Conservation (phyloP, 345 rosid species). For the Syzygium oleosum region DNA sequence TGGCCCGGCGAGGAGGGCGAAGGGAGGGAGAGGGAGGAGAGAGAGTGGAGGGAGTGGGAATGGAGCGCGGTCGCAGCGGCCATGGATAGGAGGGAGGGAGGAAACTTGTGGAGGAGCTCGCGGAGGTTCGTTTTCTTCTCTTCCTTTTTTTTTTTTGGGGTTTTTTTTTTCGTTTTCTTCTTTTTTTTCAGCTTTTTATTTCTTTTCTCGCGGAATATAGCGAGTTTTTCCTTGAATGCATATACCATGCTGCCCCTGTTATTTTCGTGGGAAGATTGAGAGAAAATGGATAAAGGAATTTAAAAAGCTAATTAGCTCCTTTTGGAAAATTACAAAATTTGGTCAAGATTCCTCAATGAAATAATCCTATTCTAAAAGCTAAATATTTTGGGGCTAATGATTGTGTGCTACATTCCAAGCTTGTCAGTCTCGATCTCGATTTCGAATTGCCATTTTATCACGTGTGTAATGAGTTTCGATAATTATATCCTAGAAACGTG, state of each 20-base stretch:
- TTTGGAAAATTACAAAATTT: not conserved
- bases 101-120: constrained; percentile 26
- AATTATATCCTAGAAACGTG: not conserved
- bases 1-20: constrained; percentile 15
- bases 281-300: not conserved
- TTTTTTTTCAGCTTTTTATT: not conserved
- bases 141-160: not conserved
- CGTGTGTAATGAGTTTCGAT: not conserved
- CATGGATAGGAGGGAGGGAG: constrained; percentile 29
- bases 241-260: not conserved
- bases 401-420: not conserved
- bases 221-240: not conserved
- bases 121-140: not conserved
- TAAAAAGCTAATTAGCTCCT: not conserved
- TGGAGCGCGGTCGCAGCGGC: constrained; percentile 17
- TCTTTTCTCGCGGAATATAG: not conserved
- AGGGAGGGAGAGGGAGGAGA: constrained; percentile 7
- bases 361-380: not conserved
- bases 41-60: constrained; percentile 6
- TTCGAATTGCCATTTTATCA: not conserved
- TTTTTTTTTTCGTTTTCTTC: not conserved
- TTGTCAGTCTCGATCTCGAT: not conserved
- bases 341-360: not conserved
- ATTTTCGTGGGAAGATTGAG: not conserved
- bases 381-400: not conserved